phyloP scores from a whole-genome alignment of 257 asterid genomes.

The Capsicum chinense region DNA sequence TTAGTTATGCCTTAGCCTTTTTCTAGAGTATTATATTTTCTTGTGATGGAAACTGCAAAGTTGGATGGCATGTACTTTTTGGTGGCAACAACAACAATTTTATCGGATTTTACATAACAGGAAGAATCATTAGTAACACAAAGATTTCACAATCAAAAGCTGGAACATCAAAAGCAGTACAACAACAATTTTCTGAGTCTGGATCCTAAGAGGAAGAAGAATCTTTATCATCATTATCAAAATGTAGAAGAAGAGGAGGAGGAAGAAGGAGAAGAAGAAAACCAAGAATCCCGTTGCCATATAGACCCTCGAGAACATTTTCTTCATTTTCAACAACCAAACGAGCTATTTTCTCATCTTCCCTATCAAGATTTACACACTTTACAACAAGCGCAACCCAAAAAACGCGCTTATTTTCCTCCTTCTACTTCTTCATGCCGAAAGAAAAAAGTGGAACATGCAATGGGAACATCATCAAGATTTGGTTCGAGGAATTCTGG shows the following conservation, averaged over 20 bases:
- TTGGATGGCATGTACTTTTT: constrained; percentile 47
- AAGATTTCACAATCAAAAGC: constrained; percentile 48
- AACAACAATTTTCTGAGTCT: constrained; percentile 65
- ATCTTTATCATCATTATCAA: constrained; percentile 44
- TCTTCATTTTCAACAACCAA: constrained; percentile 26
- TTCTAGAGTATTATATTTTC: constrained; percentile 26
- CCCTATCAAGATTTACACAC: constrained; percentile 28
- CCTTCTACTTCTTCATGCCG: background rate
- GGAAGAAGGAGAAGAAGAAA: constrained; percentile 37
- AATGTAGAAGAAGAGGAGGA: constrained; percentile 36
- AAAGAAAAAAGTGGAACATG: constrained; percentile 36
- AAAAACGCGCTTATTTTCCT: constrained; percentile 55
- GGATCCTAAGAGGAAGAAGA: constrained; percentile 77
- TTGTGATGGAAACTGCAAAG: constrained; percentile 51
- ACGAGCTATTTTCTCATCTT: background rate
- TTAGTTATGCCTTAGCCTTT: constrained; percentile 19
- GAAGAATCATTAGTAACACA: constrained; percentile 20
- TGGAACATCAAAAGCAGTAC: constrained; percentile 53
- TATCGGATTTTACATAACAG: too few species aligned
- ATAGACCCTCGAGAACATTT: constrained; percentile 38
- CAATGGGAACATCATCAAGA: constrained; percentile 55
- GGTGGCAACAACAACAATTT: too few species aligned
- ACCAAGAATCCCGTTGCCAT: constrained; percentile 8
- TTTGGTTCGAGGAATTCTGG: constrained; percentile 44
- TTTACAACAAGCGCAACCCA: constrained; percentile 29